Evolutionary conservation across 1,284 basidiomycete species (phyloP).

Genomic region (Apiotrichum veenhuisii): DNA sequence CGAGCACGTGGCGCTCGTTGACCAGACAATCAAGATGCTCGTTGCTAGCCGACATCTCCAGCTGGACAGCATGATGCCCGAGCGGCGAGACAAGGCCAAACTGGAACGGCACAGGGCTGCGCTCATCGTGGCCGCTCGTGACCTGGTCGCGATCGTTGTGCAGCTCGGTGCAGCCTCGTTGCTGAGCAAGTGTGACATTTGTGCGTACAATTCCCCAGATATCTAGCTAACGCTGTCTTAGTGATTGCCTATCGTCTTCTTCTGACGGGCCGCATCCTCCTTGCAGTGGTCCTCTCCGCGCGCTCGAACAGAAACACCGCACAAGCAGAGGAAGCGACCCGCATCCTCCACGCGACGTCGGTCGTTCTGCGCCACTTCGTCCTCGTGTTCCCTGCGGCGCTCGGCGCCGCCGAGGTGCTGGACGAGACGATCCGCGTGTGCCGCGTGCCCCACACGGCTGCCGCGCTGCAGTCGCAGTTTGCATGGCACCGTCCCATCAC

Average conservation of each 20-base stretch:
- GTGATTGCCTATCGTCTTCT: slow-evolving; percentile 17
- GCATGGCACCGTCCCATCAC: slow-evolving; percentile 12
- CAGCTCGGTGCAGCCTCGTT: slow-evolving; percentile 8
- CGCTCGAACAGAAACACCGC: slow-evolving; percentile 3
- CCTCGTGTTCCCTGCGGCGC: slow-evolving; percentile 12
- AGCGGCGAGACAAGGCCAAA: background rate
- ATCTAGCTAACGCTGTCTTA: background rate
- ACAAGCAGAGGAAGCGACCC: slow-evolving; percentile 12
- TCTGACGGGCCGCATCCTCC: slow-evolving; percentile 15
- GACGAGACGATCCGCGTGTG: slow-evolving; percentile 21
- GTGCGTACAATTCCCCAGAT: background rate
- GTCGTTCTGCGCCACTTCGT: slow-evolving; percentile 17
- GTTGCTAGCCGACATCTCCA: slow-evolving; percentile 11
- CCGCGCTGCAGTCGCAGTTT: background rate
- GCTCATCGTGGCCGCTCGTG: slow-evolving; percentile 5
- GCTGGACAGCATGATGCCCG: slow-evolving; percentile 8
- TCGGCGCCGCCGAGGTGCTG: slow-evolving; percentile 19
- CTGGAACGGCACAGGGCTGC: background rate
- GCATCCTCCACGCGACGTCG: slow-evolving; percentile 13
- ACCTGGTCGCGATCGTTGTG: slow-evolving; percentile 10
- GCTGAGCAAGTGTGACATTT: slow-evolving; percentile 12
- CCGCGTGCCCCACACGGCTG: background rate
- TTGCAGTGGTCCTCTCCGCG: slow-evolving; percentile 17
- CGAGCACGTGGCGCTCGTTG: slow-evolving; percentile 11
- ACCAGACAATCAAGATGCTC: slow-evolving; percentile 13